A percentile compares a stretch with the other conserved stretches of the same genome.
Conservation (phyloP, 2,329 filamentous ascomycete species). For the Sclerotinia spermophila region DNA sequence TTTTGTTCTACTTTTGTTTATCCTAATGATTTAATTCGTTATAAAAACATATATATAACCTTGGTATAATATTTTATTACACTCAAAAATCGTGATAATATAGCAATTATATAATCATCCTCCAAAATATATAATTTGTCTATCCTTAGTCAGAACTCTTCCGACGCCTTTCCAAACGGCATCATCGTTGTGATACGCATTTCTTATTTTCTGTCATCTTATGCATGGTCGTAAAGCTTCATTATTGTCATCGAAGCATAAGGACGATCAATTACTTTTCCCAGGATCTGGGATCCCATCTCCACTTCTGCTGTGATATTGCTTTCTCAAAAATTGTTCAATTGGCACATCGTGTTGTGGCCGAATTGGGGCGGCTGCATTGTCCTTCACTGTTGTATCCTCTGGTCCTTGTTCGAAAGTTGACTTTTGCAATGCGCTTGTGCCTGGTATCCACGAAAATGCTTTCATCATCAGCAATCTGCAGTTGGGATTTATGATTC, state of each 20-base stretch:
- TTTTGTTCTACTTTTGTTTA: no score
- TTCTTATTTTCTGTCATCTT: background rate
- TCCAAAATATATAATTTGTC: slow-evolving; percentile 8
- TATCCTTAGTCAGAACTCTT: background rate
- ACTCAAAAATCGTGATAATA: no score
- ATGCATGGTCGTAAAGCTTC: background rate
- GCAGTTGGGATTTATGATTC: background rate
- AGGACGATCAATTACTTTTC: background rate
- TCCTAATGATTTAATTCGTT: no score
- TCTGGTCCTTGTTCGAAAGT: slow-evolving; percentile 22
- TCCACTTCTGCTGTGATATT: slow-evolving; percentile 32
- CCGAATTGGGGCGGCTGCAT: slow-evolving; percentile 26
- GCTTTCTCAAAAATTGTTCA: slow-evolving; percentile 33
- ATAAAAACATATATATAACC: no score
- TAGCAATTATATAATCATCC: no score
- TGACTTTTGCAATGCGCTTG: slow-evolving; percentile 21
- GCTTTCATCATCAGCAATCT: slow-evolving; percentile 25
- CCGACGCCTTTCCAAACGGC: background rate
- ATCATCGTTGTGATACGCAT: background rate
- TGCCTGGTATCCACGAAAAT: slow-evolving; percentile 27
- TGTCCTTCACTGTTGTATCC: background rate
- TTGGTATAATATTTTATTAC: no score
- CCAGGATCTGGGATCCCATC: slow-evolving; percentile 24
- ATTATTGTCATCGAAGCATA: background rate
- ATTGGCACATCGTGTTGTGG: slow-evolving; percentile 35